A percentile compares a stretch with the other conserved stretches of the same genome.
Evolutionary conservation across 345 rosid genomes (phyloP).

Genomic region (Kandelia obovata): DNA sequence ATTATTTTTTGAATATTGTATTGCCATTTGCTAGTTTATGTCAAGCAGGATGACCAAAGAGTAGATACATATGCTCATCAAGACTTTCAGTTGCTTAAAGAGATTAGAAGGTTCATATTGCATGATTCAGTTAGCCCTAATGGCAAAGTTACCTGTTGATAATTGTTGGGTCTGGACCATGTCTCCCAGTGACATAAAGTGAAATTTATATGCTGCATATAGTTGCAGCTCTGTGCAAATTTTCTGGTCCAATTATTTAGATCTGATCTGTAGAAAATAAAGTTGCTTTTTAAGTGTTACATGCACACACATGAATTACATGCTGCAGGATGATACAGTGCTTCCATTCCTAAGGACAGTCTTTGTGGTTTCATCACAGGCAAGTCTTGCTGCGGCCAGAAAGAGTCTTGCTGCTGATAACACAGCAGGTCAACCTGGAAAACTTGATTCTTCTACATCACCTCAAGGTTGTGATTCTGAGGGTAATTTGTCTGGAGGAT

Average conservation of each 20-base stretch:
- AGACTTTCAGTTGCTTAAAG: not conserved
- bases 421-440: constrained; percentile 44
- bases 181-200: too few species aligned
- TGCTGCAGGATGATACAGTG: not conserved
- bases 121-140: not conserved
- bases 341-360: constrained; percentile 3
- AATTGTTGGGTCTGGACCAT: too few species aligned
- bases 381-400: constrained; percentile 73
- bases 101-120: not conserved
- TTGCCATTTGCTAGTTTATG: too few species aligned
- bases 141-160: not conserved
- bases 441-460: constrained; percentile 49
- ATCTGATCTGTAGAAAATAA: too few species aligned
- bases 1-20: too few species aligned
- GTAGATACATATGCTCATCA: too few species aligned
- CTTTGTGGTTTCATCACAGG: constrained; percentile 35
- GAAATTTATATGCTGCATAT: too few species aligned
- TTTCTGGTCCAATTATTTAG: too few species aligned
- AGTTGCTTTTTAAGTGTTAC: too few species aligned
- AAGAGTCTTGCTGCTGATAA: constrained; percentile 65
- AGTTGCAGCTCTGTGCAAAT: too few species aligned
- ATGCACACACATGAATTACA: too few species aligned
- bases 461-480: constrained; percentile 65
- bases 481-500: constrained; percentile 56
- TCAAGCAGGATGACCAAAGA: too few species aligned